Evolutionary conservation across 208 protist genomes (phyloP), one percentile per base, ranked within the genome.

Genomic region (Trypanosoma boissoni): DNA sequence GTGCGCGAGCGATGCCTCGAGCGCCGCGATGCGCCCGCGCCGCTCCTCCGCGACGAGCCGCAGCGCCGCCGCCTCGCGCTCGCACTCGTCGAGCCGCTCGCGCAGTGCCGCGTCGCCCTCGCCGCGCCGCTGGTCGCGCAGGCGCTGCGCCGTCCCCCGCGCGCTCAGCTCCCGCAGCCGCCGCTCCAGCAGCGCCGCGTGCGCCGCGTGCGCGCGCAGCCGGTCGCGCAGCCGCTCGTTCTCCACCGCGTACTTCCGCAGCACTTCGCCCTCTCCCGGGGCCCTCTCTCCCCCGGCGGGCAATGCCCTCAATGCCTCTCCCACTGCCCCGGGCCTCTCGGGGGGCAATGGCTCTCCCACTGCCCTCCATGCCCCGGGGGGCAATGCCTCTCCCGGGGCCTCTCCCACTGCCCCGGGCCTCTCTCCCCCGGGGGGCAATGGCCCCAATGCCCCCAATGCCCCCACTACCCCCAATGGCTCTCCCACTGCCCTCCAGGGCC

Each of bases 141-240:
- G 29, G 31, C 59, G 43, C 29, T 60, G 51, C 12, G 61, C 61
- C 2, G 61, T 67, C 29, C 59, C 58, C 48, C 50, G 49, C 18
- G 54, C 64, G 21, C 64, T 70, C 20, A 70, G 28, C 49, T 80
- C 73, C 48, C 82, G 71, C 18, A 91, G 29, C 28, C 65, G 64
- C 36, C 72, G 42, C 29, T 60, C 60, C 29, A 91, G 75, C 53
- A 80, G 71, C 20, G 63, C 31, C 64, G 82, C 72, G 18, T 75
- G 72, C 14, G 86, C 54, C 8, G 51, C 62, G 12, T 76, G 58
- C 18, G 80, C 77, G 26, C 72, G 66, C 23, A 91, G 37, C 54
- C 86, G 84, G 43, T 72, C 68, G 0, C 80, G 84, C 44, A 91
- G 72, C 10, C 64, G 68, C 51, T 71, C 71, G 44, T 86, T 88